phyloP scores from a whole-genome alignment of 768 basidiomycete species.

The Boletellus ananas region DNA sequence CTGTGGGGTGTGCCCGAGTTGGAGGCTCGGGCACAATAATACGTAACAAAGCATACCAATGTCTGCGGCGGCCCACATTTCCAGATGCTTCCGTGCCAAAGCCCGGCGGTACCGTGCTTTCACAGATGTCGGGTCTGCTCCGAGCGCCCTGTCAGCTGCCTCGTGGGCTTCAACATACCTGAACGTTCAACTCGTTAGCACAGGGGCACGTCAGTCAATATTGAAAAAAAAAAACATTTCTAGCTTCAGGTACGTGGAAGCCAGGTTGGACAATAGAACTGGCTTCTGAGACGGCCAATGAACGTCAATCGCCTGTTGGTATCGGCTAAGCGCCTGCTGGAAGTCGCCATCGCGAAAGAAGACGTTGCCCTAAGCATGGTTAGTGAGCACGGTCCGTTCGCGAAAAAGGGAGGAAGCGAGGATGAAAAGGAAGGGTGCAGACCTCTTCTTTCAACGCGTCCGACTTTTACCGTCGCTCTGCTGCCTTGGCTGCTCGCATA shows the following conservation, averaged over 20 bases:
- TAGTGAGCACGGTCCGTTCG: neutral
- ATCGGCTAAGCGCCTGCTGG: constrained; percentile 37
- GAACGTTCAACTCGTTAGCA: neutral
- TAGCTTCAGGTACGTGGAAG: constrained; percentile 41
- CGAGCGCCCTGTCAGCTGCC: constrained; percentile 27
- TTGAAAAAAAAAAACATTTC: constrained; percentile 26
- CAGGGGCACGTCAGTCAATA: neutral
- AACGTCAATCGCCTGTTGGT: constrained; percentile 36
- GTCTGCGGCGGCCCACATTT: constrained; percentile 16
- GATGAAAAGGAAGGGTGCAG: neutral
- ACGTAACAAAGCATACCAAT: constrained; percentile 15
- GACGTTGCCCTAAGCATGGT: constrained; percentile 38
- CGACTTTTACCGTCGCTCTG: constrained; percentile 18
- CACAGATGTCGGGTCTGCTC: constrained; percentile 26
- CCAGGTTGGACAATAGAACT: constrained; percentile 40
- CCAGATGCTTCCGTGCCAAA: constrained; percentile 30
- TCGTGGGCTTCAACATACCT: constrained; percentile 30
- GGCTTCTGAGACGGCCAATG: constrained; percentile 34
- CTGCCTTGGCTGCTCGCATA: constrained; percentile 16
- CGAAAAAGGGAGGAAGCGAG: too few species aligned
- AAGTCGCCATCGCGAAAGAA: constrained; percentile 38
- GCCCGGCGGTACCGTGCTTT: constrained; percentile 37
- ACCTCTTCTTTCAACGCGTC: constrained; percentile 32
- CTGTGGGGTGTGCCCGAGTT: constrained; percentile 10
- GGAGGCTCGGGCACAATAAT: neutral